Base-by-base conservation (phyloP, 345 rosid species). In the Acer negundo region DNA sequence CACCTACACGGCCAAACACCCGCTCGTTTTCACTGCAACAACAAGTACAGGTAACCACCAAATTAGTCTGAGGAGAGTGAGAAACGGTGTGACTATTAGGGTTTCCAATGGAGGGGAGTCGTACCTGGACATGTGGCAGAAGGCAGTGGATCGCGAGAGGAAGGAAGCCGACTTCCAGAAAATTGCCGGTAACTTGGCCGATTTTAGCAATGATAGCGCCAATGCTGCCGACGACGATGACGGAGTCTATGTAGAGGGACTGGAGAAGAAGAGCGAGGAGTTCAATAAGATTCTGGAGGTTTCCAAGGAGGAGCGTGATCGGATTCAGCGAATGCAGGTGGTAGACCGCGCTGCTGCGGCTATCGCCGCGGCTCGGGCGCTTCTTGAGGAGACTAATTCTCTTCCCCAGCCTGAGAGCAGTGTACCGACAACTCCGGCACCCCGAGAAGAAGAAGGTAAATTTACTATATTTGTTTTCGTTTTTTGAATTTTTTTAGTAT, bases 291-390 rank as follows among this genome's bases (percentile, higher is more conserved):
- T 95, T 20, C 77, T 95, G 23, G 89, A 92, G 5, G 90, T 88
- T 65, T 84, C 95, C 0, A 85, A 63, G 49, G 95, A 95, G 46
- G 95, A 95, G 77, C 87, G 98, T 61, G 97, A 95, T 78, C 88
- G 94, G 69, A 80, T 87, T 80, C 98, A 90, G 87, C 73, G 91
- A 62, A 77, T 90, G 89, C 97, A 93, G 85, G 97, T 95, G 40
- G 78, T 95, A 6, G 97, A 95, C 82, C 95, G 97, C 0, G 97
- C 97, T 0, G 94, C 93, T 0, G 97, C 97, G 0, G 95, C 97
- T 0, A 92, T 95, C 20, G 88, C 97, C 0, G 97, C 97, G 0
- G 97, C 95, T 28, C 89, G 80, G 9, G 86, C 95, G 3, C 61
- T 93, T 69, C 79, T 93, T 44, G 75, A 84, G 73, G 89, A 89